A percentile compares a stretch with the other conserved stretches of the same genome.
These are phyloP conservation scores for Daldinia eschscholtzii DNA, from an alignment of 2,329 filamentous ascomycete genomes.

Conservation along the genomic window DNA sequence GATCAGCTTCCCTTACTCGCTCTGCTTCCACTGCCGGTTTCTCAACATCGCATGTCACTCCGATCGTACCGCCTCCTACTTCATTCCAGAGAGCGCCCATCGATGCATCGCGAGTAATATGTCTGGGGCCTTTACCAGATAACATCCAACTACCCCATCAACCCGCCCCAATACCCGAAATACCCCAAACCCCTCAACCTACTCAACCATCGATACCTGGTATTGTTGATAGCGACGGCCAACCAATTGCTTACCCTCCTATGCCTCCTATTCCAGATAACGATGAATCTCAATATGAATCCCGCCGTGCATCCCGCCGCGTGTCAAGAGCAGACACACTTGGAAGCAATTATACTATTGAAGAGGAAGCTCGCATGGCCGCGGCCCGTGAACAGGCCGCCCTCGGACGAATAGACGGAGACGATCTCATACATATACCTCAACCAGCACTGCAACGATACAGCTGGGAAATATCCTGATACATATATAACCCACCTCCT, in stretches of 20 bases:
- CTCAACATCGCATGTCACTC: constrained; percentile 37
- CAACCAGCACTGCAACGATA: constrained; percentile 52
- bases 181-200: constrained; percentile 11
- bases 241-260: constrained; percentile 40
- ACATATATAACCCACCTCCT: not conserved
- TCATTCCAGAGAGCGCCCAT: constrained; percentile 64
- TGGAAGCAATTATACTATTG: constrained; percentile 69
- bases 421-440: constrained; percentile 52
- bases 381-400: constrained; percentile 34
- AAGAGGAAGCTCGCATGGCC: constrained; percentile 59
- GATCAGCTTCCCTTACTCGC: constrained; percentile 45
- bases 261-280: constrained; percentile 48
- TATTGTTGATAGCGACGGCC: constrained; percentile 48
- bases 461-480: constrained; percentile 51
- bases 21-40: constrained; percentile 50
- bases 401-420: constrained; percentile 49
- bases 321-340: constrained; percentile 59
- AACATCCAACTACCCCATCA: constrained; percentile 58
- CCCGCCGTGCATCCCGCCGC: constrained; percentile 42
- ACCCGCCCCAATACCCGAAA: constrained; percentile 18
- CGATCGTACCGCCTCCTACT: constrained; percentile 49
- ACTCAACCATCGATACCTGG: constrained; percentile 40
- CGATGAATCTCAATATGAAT: constrained; percentile 45
- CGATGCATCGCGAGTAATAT: constrained; percentile 65
- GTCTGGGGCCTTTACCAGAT: constrained; percentile 66